Evolutionary conservation across 2,329 filamentous ascomycete species (phyloP).

Genomic region (Ascochyta viciae-villosae): DNA sequence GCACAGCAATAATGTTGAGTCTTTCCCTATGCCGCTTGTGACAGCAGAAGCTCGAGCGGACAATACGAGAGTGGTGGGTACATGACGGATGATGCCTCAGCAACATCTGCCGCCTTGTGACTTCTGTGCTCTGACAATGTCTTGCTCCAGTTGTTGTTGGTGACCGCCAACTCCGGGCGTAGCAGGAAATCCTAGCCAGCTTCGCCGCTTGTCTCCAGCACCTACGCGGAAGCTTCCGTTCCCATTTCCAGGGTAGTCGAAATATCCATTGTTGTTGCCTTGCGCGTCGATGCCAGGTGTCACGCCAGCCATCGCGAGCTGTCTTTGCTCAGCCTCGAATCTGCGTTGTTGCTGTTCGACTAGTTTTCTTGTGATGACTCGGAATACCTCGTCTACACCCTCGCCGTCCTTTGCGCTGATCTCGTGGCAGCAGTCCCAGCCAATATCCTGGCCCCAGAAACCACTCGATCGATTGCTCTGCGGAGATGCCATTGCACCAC

Average conservation of each 20-base stretch:
- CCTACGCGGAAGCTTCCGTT: constrained; percentile 67
- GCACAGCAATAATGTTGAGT: not conserved
- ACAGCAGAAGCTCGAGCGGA: not conserved
- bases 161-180: constrained; percentile 45
- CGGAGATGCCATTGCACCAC: constrained; percentile 53
- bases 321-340: constrained; percentile 58
- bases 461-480: constrained; percentile 67
- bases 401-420: constrained; percentile 93
- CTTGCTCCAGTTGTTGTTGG: constrained; percentile 44
- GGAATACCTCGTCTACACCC: constrained; percentile 95
- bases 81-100: constrained; percentile 17
- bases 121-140: constrained; percentile 40
- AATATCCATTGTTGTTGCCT: constrained; percentile 53
- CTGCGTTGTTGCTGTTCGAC: constrained; percentile 73
- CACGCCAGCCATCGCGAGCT: constrained; percentile 52
- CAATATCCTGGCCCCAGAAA: constrained; percentile 90
- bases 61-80: not conserved
- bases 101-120: constrained; percentile 48
- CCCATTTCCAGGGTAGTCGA: constrained; percentile 56
- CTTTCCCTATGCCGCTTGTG: not conserved
- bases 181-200: constrained; percentile 69
- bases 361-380: constrained; percentile 84
- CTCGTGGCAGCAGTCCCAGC: constrained; percentile 98
- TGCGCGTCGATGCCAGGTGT: constrained; percentile 52
- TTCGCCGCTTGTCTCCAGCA: constrained; percentile 67